phyloP scores from a whole-genome alignment of 495 filamentous ascomycete genomes.

The Penicillium coprophilum region DNA sequence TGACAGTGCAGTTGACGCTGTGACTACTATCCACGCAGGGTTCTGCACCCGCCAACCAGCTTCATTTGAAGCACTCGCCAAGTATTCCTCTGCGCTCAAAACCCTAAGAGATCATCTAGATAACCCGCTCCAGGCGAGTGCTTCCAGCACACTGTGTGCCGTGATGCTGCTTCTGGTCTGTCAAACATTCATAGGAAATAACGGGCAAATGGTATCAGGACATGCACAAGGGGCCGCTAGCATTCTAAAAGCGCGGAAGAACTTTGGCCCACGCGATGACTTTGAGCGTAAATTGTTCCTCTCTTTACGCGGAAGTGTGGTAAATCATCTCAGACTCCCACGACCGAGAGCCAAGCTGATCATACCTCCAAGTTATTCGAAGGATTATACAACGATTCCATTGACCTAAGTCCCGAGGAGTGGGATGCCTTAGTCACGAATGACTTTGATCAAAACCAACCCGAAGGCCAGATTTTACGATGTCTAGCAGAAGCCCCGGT shows the following conservation, averaged over 20 bases:
- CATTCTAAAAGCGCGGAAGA: constrained; percentile 40
- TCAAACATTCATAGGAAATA: constrained; percentile 31
- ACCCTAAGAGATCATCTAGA: constrained; percentile 38
- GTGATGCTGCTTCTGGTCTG: constrained; percentile 45
- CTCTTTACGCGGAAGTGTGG: constrained; percentile 42
- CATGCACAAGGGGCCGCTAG: constrained; percentile 44
- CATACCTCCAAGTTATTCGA: constrained; percentile 37
- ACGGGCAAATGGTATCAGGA: constrained; percentile 22
- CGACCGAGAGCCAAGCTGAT: constrained; percentile 7
- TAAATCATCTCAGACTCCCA: constrained; percentile 17
- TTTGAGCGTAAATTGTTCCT: constrained; percentile 42
- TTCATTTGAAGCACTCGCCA: constrained; percentile 29
- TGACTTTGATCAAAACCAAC: constrained; percentile 25
- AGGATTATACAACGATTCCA: constrained; percentile 38
- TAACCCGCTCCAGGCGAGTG: constrained; percentile 35
- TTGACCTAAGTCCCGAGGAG: constrained; percentile 35
- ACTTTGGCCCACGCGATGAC: constrained; percentile 30
- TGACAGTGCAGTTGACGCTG: constrained; percentile 38
- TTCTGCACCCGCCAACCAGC: constrained; percentile 24
- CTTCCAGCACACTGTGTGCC: constrained; percentile 45
- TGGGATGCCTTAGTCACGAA: constrained; percentile 37
- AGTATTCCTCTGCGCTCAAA: constrained; percentile 39
- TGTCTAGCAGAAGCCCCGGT: constrained; percentile 30
- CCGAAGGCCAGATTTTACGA: constrained; percentile 34
- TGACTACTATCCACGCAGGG: constrained; percentile 34